Conservation (phyloP, 169 alveolate species). For the Plasmodium berghei region DNA sequence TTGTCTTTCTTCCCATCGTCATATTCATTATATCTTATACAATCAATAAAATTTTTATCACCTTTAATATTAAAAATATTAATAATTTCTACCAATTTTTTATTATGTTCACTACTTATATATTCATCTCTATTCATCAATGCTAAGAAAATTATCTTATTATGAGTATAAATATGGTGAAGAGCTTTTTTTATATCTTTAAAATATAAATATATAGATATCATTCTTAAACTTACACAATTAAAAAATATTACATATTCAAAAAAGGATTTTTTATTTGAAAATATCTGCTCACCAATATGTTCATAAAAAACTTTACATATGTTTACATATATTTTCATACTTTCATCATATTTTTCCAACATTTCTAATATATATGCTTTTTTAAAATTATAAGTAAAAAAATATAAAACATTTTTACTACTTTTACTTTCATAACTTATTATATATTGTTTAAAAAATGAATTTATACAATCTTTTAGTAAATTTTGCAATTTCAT, state of each 20-base stretch:
- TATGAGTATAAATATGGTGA: constrained; percentile 73
- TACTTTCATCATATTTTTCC: constrained; percentile 74
- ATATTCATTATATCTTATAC: constrained; percentile 9
- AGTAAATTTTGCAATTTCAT: constrained; percentile 62
- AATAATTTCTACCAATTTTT: constrained; percentile 2
- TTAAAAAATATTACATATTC: constrained; percentile 67
- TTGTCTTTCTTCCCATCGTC: neutral
- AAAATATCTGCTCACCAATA: constrained; percentile 33
- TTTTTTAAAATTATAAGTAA: constrained; percentile 69
- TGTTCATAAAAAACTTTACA: constrained; percentile 68
- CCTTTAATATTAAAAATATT: constrained; percentile 31
- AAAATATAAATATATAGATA: constrained; percentile 62
- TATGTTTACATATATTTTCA: constrained; percentile 71
- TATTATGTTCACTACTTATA: neutral
- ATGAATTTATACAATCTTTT: constrained; percentile 63
- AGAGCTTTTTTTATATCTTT: constrained; percentile 49
- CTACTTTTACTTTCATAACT: constrained; percentile 54
- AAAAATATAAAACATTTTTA: constrained; percentile 32
- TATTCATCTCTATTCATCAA: constrained; percentile 19
- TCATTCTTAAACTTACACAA: constrained; percentile 62
- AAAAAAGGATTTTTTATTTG: constrained; percentile 37
- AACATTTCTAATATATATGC: constrained; percentile 69
- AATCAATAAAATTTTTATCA: constrained; percentile 22
- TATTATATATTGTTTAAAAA: constrained; percentile 68
- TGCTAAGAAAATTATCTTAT: constrained; percentile 51